Base-by-base conservation (phyloP, 441 rosid genomes). In the Adansonia grandidieri region DNA sequence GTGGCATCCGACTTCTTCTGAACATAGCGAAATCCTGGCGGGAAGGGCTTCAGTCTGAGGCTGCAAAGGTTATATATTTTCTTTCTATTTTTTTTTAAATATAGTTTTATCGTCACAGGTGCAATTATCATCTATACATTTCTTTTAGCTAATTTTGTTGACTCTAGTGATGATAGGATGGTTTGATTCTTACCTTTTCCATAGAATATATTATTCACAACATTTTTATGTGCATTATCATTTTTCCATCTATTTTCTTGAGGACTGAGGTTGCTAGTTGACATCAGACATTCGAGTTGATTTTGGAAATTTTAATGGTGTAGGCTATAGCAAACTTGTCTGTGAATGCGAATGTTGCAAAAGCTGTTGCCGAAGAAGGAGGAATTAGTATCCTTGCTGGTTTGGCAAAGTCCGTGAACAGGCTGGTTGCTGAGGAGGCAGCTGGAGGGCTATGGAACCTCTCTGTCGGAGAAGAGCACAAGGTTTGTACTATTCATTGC, bases 391-490 rank as follows among this genome's bases (percentile, higher is more conserved):
- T 93, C 81, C 97, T 93, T 78, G 88, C 94, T 67, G 84, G 37
- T 32, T 32, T 32, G 37, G 37, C 37, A 32, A 32, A 32, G 37
- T 32, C 37, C 37, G 37, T 32, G 37, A 32, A 32, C 37, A 32
- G 37, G 37, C 37, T 32, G 37, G 37, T 32, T 32, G 37, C 98
- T 19, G 99, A 97, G 84, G 99, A 95, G 87, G 99, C 99, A 76
- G 98, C 98, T 57, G 99, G 99, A 79, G 99, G 99, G 73, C 86
- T 94, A 22, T 97, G 99, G 99, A 97, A 97, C 85, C 98, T 97
- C 77, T 97, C 99, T 6, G 98, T 97, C 9, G 99, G 99, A 84
- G 99, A 97, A 88, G 99, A 94, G 80, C 99, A 97, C 87, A 97
- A 97, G 95, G 98, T 91, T 82, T 77, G 22, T 68, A 8, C 51